A percentile compares a stretch with the other conserved stretches of the same genome.
Conservation (phyloP, 2,329 filamentous ascomycete species). For the Ophiocordyceps camponoti-floridani region DNA sequence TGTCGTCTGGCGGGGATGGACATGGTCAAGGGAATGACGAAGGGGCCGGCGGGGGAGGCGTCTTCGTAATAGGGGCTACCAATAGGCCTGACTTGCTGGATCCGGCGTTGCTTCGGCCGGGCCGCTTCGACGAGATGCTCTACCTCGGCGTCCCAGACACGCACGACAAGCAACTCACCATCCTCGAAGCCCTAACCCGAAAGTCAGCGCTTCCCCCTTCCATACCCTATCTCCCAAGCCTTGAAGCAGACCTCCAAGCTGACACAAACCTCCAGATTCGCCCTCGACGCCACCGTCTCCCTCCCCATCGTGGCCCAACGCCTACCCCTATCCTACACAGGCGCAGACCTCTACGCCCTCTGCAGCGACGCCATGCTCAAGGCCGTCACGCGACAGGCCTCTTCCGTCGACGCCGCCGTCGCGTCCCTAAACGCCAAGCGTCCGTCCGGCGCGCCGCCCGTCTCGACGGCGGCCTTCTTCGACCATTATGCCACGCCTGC, state of each 20-base stretch:
- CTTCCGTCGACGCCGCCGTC: constrained; percentile 70
- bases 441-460: constrained; percentile 17
- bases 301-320: constrained; percentile 54
- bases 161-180: constrained; percentile 88
- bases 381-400: constrained; percentile 81
- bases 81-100: constrained; percentile 89
- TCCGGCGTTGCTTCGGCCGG: constrained; percentile 72
- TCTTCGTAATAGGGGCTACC: constrained; percentile 93
- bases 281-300: constrained; percentile 61
- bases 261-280: constrained; percentile 46
- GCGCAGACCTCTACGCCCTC: constrained; percentile 90
- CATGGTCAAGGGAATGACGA: constrained; percentile 30
- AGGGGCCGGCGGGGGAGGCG: constrained; percentile 67
- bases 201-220: constrained; percentile 43
- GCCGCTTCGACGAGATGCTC: constrained; percentile 95
- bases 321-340: constrained; percentile 90
- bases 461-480: constrained; percentile 88
- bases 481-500: constrained; percentile 73
- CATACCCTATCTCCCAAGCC: neutral
- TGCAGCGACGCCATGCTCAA: constrained; percentile 99
- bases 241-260: neutral
- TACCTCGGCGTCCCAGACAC: constrained; percentile 94
- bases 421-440: constrained; percentile 41
- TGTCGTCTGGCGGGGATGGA: constrained; percentile 68
- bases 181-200: constrained; percentile 81